Evolutionary conservation across 805 yeast species (phyloP).

Genomic region (Metschnikowia gelsemii): DNA sequence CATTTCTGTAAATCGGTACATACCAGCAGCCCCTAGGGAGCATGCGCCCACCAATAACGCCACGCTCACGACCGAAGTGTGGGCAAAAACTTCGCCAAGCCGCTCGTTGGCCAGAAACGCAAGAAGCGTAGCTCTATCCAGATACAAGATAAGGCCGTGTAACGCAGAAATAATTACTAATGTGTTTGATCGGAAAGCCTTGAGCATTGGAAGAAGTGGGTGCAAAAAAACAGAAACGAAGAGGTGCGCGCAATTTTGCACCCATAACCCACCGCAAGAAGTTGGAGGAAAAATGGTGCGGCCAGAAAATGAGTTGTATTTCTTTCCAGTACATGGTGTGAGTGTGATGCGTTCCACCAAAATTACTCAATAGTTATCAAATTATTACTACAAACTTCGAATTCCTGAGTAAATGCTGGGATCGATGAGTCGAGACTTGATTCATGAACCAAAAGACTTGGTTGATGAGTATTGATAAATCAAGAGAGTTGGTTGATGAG

Average conservation of each 20-base stretch:
- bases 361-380: no score
- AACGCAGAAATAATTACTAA: constrained; percentile 23
- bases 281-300: no score
- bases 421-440: no score
- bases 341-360: not conserved
- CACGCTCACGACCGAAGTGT: constrained; percentile 23
- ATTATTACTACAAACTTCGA: no score
- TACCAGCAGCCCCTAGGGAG: constrained; percentile 39
- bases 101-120: constrained; percentile 23
- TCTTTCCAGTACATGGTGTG: not conserved
- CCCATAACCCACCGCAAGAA: no score
- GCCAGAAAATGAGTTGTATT: not conserved
- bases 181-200: constrained; percentile 10
- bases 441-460: no score
- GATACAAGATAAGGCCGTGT: constrained; percentile 29
- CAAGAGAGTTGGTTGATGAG: no score
- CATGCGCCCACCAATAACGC: constrained; percentile 28
- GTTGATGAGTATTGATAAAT: no score
- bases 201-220: constrained; percentile 18
- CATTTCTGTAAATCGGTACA: no score
- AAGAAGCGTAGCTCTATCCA: constrained; percentile 29
- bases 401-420: no score
- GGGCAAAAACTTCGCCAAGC: constrained; percentile 24
- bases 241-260: no score
- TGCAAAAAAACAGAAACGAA: constrained; percentile 23